phyloP scores from a whole-genome alignment of 192 early-diverging fungal genomes.

The Entomortierella chlamydospora region DNA sequence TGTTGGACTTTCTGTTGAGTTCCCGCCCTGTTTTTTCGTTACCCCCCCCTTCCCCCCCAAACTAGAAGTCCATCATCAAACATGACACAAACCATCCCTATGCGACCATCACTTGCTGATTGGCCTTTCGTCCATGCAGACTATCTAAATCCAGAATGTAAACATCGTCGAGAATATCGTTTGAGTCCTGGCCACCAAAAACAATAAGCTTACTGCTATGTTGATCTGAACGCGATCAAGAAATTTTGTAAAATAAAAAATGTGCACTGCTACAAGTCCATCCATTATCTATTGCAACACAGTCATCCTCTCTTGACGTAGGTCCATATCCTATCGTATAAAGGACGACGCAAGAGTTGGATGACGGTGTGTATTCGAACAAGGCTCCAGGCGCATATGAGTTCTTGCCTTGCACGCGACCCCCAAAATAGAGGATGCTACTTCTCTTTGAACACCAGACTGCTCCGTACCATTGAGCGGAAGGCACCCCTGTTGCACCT shows the following conservation, averaged over 20 bases:
- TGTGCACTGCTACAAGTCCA: neutral
- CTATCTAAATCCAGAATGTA: constrained; percentile 25
- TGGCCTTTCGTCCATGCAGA: constrained; percentile 14
- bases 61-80: constrained; percentile 33
- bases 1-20: neutral
- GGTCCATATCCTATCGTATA: constrained; percentile 10
- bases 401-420: neutral
- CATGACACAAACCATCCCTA: constrained; percentile 28
- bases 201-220: constrained; percentile 6
- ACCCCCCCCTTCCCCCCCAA: constrained; percentile 37
- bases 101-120: neutral
- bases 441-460: constrained; percentile 14
- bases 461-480: constrained; percentile 16
- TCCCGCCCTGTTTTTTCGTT: no score
- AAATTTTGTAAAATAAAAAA: neutral
- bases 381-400: constrained; percentile 7
- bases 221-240: constrained; percentile 4
- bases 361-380: constrained; percentile 23
- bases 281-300: constrained; percentile 26
- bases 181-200: constrained; percentile 19
- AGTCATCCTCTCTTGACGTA: constrained; percentile 12
- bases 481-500: constrained; percentile 7
- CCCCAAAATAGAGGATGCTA: constrained; percentile 42
- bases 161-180: constrained; percentile 13
- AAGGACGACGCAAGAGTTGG: constrained; percentile 16